Evolutionary conservation across 371 early-diverging fungal genomes (phyloP).

Genomic region (Batrachochytrium dendrobatidis): DNA sequence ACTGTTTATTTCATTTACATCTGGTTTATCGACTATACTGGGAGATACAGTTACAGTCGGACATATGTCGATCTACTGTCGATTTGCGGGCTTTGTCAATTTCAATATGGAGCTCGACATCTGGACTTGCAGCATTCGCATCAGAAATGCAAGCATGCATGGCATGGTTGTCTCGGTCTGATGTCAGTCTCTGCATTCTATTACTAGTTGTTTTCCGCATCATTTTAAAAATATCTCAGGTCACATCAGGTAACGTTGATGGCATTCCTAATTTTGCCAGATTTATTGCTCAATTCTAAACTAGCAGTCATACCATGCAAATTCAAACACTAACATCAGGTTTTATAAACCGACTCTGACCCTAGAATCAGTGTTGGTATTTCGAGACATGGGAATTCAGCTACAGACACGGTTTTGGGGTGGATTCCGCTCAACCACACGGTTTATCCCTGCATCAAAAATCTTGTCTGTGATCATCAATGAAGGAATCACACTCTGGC

Average conservation of each 20-base stretch:
- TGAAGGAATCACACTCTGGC: slow-evolving; percentile 68
- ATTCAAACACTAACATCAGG: no score
- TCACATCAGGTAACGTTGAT: not conserved
- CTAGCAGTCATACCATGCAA: not conserved
- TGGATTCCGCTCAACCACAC: slow-evolving; percentile 33
- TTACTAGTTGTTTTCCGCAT: not conserved
- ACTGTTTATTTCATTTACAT: no score
- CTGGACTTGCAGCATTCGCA: slow-evolving; percentile 1
- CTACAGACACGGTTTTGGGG: not conserved
- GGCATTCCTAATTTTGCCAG: not conserved
- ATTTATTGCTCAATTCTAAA: not conserved
- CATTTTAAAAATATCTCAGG: not conserved
- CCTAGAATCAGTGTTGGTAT: not conserved
- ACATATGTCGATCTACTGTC: not conserved
- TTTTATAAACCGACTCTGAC: not conserved
- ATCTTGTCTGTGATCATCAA: slow-evolving; percentile 64
- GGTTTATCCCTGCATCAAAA: slow-evolving; percentile 56
- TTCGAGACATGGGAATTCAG: not conserved
- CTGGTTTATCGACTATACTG: not conserved
- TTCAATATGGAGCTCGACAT: not conserved
- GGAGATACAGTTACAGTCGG: not conserved
- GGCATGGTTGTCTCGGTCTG: not conserved
- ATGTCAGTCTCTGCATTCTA: not conserved
- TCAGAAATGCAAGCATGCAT: not conserved
- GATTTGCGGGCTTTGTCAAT: not conserved